Evolutionary conservation across 1,284 basidiomycete species (phyloP), one percentile per base, ranked within the genome.

Genomic region (Malassezia yamatoensis): DNA sequence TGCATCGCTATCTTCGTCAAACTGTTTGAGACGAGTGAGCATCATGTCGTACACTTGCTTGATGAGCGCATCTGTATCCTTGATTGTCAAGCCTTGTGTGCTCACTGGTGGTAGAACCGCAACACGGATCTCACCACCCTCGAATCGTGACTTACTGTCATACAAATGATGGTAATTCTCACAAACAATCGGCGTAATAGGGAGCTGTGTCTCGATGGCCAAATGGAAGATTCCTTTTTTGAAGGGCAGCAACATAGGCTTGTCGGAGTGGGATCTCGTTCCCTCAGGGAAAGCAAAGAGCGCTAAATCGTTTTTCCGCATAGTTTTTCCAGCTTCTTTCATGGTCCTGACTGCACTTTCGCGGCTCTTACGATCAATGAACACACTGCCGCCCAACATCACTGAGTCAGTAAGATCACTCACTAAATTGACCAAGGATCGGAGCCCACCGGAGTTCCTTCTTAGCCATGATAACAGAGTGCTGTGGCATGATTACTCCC

Each of bases 211-310:
- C 76, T 94, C 85, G 12, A 96, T 80, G 12, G 94, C 93, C 36
- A 96, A 81, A 73, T 98, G 90, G 81, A 98, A 98, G 1, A 90
- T 90, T 39, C 94, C 94, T 77, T 96, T 99, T 79, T 99, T 99
- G 79, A 99, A 87, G 0, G 89, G 86, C 3, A 90, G 80, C 39
- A 74, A 53, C 38, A 65, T 69, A 0, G 72, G 72, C 0, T 65
- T 63, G 1, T 67, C 64, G 9, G 70, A 42, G 13, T 70, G 65
- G 13, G 65, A 67, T n/a, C 94, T 83, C 2, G 72, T 74, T 37
- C 72, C 72, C 44, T 74, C 72, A 21, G 72, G 72, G 59, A 73
- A 74, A 16, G 73, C 60, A 63, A 69, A 73, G 6, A 74, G 78
- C 9, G 87, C 89, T 33, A 87, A 80, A 69, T 77, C 77, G 29